These are phyloP conservation scores for Quillaja saponaria DNA, from an alignment of 306 rosid genomes.

Conservation along the genomic window DNA sequence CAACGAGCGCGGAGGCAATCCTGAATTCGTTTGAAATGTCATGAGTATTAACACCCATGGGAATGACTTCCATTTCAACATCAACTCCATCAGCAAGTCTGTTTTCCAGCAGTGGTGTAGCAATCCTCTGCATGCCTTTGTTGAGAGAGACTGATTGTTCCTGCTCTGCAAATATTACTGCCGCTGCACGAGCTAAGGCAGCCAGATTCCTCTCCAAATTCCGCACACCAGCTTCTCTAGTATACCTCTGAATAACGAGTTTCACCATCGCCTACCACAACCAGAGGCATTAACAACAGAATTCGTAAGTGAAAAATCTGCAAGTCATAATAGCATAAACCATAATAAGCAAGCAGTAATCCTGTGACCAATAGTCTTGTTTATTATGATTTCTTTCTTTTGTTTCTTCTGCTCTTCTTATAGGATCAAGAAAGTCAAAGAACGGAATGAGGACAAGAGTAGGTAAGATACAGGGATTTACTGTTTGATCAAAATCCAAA, in stretches of 20 bases:
- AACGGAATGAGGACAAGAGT: background rate
- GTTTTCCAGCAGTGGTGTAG: constrained; percentile 79
- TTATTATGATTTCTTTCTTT: background rate
- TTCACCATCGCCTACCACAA: constrained; percentile 75
- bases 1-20: constrained; percentile 64
- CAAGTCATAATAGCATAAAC: background rate
- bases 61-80: constrained; percentile 98
- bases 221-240: constrained; percentile 99
- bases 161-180: constrained; percentile 89
- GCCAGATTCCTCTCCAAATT: constrained; percentile 87
- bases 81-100: constrained; percentile 85
- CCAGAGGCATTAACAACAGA: constrained; percentile 21
- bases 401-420: constrained; percentile 4
- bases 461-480: too few species aligned
- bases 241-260: constrained; percentile 83
- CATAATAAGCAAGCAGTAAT: too few species aligned
- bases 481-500: too few species aligned
- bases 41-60: constrained; percentile 70
- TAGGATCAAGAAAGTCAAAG: constrained; percentile 14
- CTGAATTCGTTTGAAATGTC: constrained; percentile 74
- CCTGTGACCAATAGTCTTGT: constrained; percentile 11
- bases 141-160: constrained; percentile 63
- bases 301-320: constrained; percentile 11
- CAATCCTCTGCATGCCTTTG: constrained; percentile 71
- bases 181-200: constrained; percentile 96